phyloP scores from a whole-genome alignment of 2,329 filamentous ascomycete species.

The Apiospora rasikravindrae region DNA sequence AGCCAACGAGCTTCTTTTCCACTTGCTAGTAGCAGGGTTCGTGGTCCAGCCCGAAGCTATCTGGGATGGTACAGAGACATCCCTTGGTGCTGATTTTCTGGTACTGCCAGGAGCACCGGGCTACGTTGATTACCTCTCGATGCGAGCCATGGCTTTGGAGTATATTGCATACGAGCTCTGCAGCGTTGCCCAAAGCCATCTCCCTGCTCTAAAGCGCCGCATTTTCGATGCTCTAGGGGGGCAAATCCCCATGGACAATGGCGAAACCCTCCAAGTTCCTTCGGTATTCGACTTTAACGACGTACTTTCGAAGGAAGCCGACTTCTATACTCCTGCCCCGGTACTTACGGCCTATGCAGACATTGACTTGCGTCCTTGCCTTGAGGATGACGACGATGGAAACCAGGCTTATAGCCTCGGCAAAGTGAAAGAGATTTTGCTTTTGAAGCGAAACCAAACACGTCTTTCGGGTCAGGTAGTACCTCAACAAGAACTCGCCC shows the following conservation, averaged over 20 bases:
- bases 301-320: conserved; percentile 67
- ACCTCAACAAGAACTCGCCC: conserved; percentile 52
- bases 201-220: conserved; percentile 71
- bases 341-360: conserved; percentile 65
- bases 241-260: conserved; percentile 69
- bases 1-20: conserved; percentile 78
- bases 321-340: conserved; percentile 59
- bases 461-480: conserved; percentile 54
- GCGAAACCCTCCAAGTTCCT: conserved; percentile 69
- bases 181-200: conserved; percentile 71
- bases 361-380: conserved; percentile 70
- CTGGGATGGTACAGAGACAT: conserved; percentile 72
- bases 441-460: conserved; percentile 70
- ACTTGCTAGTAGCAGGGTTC: conserved; percentile 73
- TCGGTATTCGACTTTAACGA: conserved; percentile 86
- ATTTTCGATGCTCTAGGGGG: conserved; percentile 80
- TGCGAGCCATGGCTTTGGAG: conserved; percentile 79
- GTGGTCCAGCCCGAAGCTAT: conserved; percentile 70
- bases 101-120: conserved; percentile 69
- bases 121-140: conserved; percentile 77
- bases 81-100: conserved; percentile 70
- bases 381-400: conserved; percentile 63
- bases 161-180: conserved; percentile 88
- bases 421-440: conserved; percentile 75
- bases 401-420: conserved; percentile 69